Evolutionary conservation across 2,329 filamentous ascomycete genomes (phyloP).

Genomic region (Emergomyces pasteurianus): DNA sequence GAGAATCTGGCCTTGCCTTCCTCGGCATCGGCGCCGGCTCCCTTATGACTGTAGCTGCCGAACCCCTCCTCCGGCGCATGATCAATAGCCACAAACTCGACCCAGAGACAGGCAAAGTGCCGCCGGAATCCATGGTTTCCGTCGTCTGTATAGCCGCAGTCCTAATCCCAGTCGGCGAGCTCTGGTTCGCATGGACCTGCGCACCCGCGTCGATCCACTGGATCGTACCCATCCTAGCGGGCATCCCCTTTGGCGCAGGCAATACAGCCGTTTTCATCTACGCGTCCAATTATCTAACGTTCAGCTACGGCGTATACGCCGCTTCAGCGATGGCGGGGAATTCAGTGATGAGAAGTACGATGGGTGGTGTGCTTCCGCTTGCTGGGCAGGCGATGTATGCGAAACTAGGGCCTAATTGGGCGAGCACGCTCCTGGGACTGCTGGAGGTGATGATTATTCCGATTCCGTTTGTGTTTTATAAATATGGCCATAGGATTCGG

Average conservation of each 20-base stretch:
- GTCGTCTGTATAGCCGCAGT: constrained; percentile 69
- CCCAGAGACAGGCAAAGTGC: constrained; percentile 57
- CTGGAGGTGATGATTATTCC: constrained; percentile 64
- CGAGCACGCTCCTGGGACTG: constrained; percentile 61
- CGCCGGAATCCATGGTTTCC: constrained; percentile 69
- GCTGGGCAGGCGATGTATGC: constrained; percentile 62
- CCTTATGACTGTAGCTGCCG: constrained; percentile 40
- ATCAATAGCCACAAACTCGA: constrained; percentile 68
- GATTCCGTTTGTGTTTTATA: constrained; percentile 68
- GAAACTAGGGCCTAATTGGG: constrained; percentile 62
- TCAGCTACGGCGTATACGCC: constrained; percentile 69
- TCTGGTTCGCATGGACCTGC: constrained; percentile 83
- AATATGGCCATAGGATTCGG: constrained; percentile 46
- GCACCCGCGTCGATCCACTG: constrained; percentile 66
- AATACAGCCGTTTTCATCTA: constrained; percentile 76
- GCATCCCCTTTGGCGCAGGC: constrained; percentile 65
- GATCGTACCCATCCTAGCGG: constrained; percentile 66
- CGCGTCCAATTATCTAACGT: constrained; percentile 64
- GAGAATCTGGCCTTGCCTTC: constrained; percentile 66
- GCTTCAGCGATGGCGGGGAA: constrained; percentile 73
- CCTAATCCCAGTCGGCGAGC: constrained; percentile 62
- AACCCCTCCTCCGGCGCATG: constrained; percentile 61
- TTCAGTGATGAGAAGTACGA: constrained; percentile 56
- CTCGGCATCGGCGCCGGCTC: constrained; percentile 54
- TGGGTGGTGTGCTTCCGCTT: constrained; percentile 69